Percentiles rank a stretch among this genome's conserved stretches.
These are phyloP conservation scores for Phanerochaete carnosa DNA, from an alignment of 768 basidiomycete genomes.

Conservation along the genomic window DNA sequence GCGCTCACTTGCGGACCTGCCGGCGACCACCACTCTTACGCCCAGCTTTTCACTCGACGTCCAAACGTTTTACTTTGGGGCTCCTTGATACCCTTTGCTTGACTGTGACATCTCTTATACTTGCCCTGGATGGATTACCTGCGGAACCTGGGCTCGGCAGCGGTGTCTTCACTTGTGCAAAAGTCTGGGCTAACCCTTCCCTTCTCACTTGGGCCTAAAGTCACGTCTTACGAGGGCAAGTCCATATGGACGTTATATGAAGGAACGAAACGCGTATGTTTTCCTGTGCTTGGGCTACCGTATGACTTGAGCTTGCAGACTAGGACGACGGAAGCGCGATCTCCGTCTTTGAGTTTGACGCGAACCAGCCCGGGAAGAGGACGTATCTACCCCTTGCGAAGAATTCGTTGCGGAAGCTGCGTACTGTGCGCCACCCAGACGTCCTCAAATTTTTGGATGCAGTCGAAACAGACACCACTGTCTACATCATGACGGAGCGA, in stretches of 20 bases:
- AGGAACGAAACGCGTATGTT: slow-evolving; percentile 77
- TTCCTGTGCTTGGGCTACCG: neutral
- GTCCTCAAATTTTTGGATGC: slow-evolving; percentile 94
- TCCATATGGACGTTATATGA: slow-evolving; percentile 86
- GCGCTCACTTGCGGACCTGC: neutral
- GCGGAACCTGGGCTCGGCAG: slow-evolving; percentile 77
- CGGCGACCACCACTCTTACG: neutral
- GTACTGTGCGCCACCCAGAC: slow-evolving; percentile 92
- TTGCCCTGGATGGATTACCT: slow-evolving; percentile 68
- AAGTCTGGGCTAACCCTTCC: slow-evolving; percentile 91
- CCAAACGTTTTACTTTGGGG: neutral
- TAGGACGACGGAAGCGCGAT: slow-evolving; percentile 87
- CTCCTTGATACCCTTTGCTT: neutral
- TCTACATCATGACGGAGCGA: slow-evolving; percentile 95
- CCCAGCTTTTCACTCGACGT: neutral
- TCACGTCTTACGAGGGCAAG: slow-evolving; percentile 59
- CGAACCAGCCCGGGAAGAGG: slow-evolving; percentile 54
- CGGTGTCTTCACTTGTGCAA: slow-evolving; percentile 87
- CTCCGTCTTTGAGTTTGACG: slow-evolving; percentile 92
- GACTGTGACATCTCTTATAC: neutral
- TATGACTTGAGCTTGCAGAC: slow-evolving; percentile 2
- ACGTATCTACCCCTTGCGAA: slow-evolving; percentile 72
- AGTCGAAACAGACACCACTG: slow-evolving; percentile 80
- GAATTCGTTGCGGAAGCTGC: slow-evolving; percentile 87
- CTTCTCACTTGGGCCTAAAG: slow-evolving; percentile 76